Base-by-base conservation (phyloP, 352 stramenopile species). In the Detonula confervacea region DNA sequence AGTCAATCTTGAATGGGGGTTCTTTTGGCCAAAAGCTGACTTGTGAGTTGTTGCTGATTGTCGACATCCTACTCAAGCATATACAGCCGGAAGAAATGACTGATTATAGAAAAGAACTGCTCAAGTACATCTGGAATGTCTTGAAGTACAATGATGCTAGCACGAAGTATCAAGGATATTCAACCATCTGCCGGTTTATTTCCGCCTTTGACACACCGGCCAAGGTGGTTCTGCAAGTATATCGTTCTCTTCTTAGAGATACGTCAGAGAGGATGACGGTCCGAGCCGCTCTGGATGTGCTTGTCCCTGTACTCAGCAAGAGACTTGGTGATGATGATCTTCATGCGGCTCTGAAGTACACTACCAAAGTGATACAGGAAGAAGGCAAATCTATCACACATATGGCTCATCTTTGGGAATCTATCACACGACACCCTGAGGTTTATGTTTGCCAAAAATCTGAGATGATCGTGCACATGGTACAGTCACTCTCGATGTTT, bases 101-200 rank as follows among this genome's bases (percentile, higher is more conserved):
- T 4, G 92, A 97, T 14, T 92, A 98, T 72, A 88, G 96, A 66
- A 98, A 98, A 65, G 96, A 99, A 30, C 71, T 99, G 51, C 97
- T 99, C 60, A 99, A 99, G 85, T 99, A 98, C 92, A 97, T 97
- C 33, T 99, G 96, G 96, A 96, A 96, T 70, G 91, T 98, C 73
- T 87, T 99, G 18, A 99, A 98, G 85, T 94, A 93, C 0, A 95
- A 98, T 18, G 95, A 98, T 80, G 70, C 96, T 35, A 96, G 90
- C 11, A 98, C 95, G 6, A 99, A 99, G 83, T 92, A 98, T 37
- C 98, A 96, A 95, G 96, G 96, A 37, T 99, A 99, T 77, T 91
- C 99, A 60, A 98, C 98, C 77, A 93, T 99, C 0, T 98, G 96
- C 56, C 92, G 94, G 8, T 98, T 99, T 84, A 98, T 99, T 47